Conservation (phyloP, 331 rosid genomes). For the Erythrophleum ivorense region DNA sequence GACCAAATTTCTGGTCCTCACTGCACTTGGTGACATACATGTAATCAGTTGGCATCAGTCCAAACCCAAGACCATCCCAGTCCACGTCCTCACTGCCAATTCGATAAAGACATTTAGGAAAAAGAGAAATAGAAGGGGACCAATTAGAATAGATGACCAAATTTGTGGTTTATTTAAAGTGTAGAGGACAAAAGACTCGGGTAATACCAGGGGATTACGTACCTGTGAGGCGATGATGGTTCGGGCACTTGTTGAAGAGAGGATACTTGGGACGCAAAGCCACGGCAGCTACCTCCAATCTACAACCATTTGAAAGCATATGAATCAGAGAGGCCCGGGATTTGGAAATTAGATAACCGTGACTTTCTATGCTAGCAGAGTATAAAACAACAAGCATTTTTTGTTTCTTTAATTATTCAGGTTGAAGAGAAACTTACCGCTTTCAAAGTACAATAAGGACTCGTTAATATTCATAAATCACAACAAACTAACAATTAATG, state of each 20-base stretch:
- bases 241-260: background rate
- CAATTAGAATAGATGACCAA: background rate
- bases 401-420: background rate
- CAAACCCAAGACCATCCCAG: constrained; percentile 87
- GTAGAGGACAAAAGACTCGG: background rate
- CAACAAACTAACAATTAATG: too few relatives aligned
- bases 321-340: background rate
- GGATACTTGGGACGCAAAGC: constrained; percentile 22
- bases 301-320: background rate
- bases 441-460: too few relatives aligned
- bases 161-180: background rate
- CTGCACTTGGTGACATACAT: constrained; percentile 67
- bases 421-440: too few relatives aligned
- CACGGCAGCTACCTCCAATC: background rate
- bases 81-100: constrained; percentile 52
- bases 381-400: background rate
- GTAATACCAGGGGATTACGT: background rate
- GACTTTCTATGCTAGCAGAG: background rate
- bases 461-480: too few relatives aligned
- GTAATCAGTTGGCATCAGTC: constrained; percentile 71
- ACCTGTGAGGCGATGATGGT: constrained; percentile 8
- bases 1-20: constrained; percentile 50
- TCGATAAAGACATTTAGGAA: background rate
- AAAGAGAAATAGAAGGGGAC: background rate
- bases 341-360: background rate